Conservation (phyloP, 106 monocot genomes). For the Xerophyta viscosa region DNA sequence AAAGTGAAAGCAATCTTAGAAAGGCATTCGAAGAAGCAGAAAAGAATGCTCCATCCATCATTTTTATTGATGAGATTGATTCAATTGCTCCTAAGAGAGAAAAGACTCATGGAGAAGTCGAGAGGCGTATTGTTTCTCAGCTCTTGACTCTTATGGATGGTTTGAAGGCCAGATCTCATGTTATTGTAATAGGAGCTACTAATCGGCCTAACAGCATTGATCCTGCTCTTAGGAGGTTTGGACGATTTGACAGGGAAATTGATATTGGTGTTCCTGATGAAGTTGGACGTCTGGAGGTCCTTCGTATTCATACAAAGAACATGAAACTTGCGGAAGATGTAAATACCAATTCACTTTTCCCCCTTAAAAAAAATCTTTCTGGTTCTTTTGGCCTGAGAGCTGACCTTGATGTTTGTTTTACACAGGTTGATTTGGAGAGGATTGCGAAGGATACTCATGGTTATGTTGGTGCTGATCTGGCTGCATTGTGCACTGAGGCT, state of each 20-base stretch:
- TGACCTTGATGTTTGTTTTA: conserved; percentile 3
- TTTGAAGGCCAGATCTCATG: conserved; percentile 75
- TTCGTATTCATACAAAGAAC: conserved; percentile 91
- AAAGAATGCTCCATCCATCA: conserved; percentile 88
- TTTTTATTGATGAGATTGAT: conserved; percentile 90
- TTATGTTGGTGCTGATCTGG: conserved; percentile 82
- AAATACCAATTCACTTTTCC: conserved; percentile 1
- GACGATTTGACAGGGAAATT: conserved; percentile 86
- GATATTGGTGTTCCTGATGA: conserved; percentile 93
- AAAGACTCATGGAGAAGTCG: conserved; percentile 87
- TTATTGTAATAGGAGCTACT: conserved; percentile 88
- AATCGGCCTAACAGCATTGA: conserved; percentile 89
- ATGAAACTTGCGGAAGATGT: conserved; percentile 91
- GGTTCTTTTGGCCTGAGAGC: neutral
- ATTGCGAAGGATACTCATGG: conserved; percentile 83
- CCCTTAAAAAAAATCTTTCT: neutral
- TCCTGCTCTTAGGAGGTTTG: conserved; percentile 83
- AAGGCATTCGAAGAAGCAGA: conserved; percentile 95
- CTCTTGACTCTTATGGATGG: conserved; percentile 88
- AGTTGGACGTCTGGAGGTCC: conserved; percentile 77
- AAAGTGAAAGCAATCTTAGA: conserved; percentile 89
- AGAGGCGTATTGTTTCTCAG: conserved; percentile 85
- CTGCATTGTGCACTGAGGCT: conserved; percentile 81
- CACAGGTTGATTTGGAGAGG: conserved; percentile 81
- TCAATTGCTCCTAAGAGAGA: conserved; percentile 89